Base-by-base conservation (phyloP, 2,329 filamentous ascomycete species). In the Penicillium corylophilum region DNA sequence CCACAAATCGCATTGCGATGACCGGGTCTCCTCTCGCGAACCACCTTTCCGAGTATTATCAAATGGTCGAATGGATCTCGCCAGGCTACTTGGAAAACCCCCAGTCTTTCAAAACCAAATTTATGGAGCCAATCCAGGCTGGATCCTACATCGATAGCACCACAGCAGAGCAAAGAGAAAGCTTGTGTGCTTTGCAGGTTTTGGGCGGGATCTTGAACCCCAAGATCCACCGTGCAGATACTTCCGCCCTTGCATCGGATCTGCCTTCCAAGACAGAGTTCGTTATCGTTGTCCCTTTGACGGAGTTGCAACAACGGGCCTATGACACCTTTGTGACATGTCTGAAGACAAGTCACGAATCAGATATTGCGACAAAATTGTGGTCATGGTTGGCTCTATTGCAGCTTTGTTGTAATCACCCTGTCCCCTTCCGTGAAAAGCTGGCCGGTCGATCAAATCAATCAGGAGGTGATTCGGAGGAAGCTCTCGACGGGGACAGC, bases 1-100 rank as follows among this genome's bases (percentile, higher is more conserved):
- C 90, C 0, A 82, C 76, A 48, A 86, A 80, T 53, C 84, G 91
- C 10, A 88, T 96, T 57, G 92, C 90, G 5, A 77, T 96, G 55
- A 95, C 91, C 0, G 92, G 91, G 0, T 93, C 91, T 0, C 92
- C 92, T 0, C 76, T 96, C 46, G 85, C 89, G 4, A 96, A 96
- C 65, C 88, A 90, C 46, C 83, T 96, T 0, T 76, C 81, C 24
- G 92, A 96, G 62, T 95, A 95, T 64, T 90, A 86, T 64, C 76
- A 85, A n/a, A 89, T 95, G 83, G 87, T 96, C 51, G 82, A 92
- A 56, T 96, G 90, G 90, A 84, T 94, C 45, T 86, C 89, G 1
- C 88, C 89, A 0, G 83, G 83, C 22, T 96, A 89, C 66, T 77
- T 96, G 2, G 90, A 90, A 0, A 78, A 82, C 3, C 71, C 79